Percentiles rank a stretch among this genome's conserved stretches.
phyloP scores from a whole-genome alignment of 1,284 basidiomycete genomes.

The Sporisorium reilianum region DNA sequence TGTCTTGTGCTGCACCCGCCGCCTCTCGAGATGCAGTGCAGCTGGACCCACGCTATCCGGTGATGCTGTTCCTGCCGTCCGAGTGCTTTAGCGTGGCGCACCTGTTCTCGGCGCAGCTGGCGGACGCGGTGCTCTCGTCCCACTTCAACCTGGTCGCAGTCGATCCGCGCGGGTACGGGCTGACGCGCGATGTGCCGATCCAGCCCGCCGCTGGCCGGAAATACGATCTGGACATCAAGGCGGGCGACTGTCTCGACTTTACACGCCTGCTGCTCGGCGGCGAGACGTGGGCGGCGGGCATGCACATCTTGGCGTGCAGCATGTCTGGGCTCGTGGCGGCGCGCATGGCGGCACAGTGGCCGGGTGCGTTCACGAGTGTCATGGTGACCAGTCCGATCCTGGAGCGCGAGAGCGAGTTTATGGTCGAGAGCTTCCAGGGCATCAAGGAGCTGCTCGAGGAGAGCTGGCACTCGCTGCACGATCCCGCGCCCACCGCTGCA shows the following conservation, averaged over 20 bases:
- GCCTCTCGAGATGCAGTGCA: neutral
- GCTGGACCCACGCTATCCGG: conserved; percentile 21
- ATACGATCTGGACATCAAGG: conserved; percentile 34
- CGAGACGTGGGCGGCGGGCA: conserved; percentile 7
- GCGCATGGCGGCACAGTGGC: conserved; percentile 17
- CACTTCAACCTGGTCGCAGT: conserved; percentile 27
- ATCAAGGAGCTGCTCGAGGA: conserved; percentile 29
- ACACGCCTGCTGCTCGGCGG: neutral
- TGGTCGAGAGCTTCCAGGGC: conserved; percentile 32
- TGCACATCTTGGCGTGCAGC: conserved; percentile 23
- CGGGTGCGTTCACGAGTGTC: conserved; percentile 6
- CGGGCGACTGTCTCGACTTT: conserved; percentile 21
- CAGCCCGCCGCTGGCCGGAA: neutral
- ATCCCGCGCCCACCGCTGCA: too few species aligned
- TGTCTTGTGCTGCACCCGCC: neutral
- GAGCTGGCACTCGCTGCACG: conserved; percentile 7
- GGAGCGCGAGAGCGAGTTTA: conserved; percentile 19
- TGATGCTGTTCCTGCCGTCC: conserved; percentile 23
- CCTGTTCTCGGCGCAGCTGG: conserved; percentile 27
- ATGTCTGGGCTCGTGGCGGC: conserved; percentile 27
- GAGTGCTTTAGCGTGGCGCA: conserved; percentile 30
- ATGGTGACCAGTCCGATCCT: conserved; percentile 25
- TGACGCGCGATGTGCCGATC: conserved; percentile 23
- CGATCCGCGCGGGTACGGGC: conserved; percentile 25
- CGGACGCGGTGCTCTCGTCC: conserved; percentile 3